Evolutionary conservation across 805 yeast species (phyloP), one percentile per base, ranked within the genome.

Genomic region (Zygotorulaspora chibaensis): DNA sequence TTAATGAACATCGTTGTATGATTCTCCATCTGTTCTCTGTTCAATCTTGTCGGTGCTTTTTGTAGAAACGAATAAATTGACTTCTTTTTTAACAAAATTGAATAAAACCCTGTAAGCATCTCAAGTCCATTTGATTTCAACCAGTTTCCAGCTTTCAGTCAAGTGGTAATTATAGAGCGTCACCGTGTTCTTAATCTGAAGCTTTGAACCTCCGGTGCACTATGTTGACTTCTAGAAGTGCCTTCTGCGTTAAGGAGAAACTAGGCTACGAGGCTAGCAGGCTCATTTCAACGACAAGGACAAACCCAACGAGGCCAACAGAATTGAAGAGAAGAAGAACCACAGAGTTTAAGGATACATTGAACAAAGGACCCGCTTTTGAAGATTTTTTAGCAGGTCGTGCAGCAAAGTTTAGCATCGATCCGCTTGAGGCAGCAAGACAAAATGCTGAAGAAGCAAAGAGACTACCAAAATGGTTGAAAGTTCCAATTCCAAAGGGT

Each of bases 401-500:
- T 47, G 97, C 96, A 1, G 77, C 85, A 2, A 76, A 79, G 35
- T 58, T 68, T 43, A 55, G 73, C 2, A 57, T 79, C 8, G 97
- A 90, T 69, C 96, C 96, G 2, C 74, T 90, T 29, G 88, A 81
- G 52, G 73, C 75, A 20, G 88, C 89, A 0, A 73, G 89, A 59
- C 69, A 67, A 36, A 62, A 62, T 38, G 75, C 73, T 40, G 87
- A 81, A 50, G 81, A 84, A 3, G 73, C 79, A 31, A 80, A 80
- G 31, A 76, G 96, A 56, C 71, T 93, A 46, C 99, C 99, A 2
- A 71, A 79, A 38, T 93, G 99, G 99, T 74, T 93, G 43, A 89
- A 87, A 64, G 96, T 90, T 2, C 95, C 95, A 2, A 91, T 93
- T 51, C 99, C 99, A n/a, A 87, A 87, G 69, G 99, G 99, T 37